Evolutionary conservation across 2,329 filamentous ascomycete species (phyloP), one percentile per base, ranked within the genome.

Genomic region (Ophiostoma ips): DNA sequence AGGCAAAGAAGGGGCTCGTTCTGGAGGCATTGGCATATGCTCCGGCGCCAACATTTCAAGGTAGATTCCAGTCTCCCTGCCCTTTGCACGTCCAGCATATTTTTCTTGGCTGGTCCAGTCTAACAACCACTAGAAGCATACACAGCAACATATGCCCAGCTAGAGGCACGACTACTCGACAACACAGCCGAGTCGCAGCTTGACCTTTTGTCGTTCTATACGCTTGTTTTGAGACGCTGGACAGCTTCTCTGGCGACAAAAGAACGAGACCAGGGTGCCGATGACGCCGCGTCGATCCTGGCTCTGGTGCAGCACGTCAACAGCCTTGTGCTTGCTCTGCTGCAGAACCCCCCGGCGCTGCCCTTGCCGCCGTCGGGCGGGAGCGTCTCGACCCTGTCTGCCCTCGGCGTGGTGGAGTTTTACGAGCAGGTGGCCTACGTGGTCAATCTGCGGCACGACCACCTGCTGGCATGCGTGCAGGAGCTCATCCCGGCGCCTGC

Each of bases 401-500:
- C 73, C 35, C 77, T 79, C 7, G 67, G 72, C 18, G 69, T 88
- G 15, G 71, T 85, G 33, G 78, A 81, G 60, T 88, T 90, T 64
- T 86, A 84, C 62, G 76, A 83, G 55, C 68, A 75, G 49, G 70
- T 78, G 6, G 73, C 77, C 5, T 66, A 69, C 18, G 64, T 84
- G 19, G 72, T 80, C 51, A 71, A 73, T 3, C 67, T 52, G 15
- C 51, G 79, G 40, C 66, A 66, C 40, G 57, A 63, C 2, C 63
- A 63, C 2, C 63, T 78, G 10, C 71, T 76, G 46, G 64, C 67
- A 10, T 69, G 71, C 52, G 71, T 87, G 37, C 77, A 79, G 21
- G 78, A 90, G 55, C 73, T 78, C 50, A 74, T 88, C 18, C 87
- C 85, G 30, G 72, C 81, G 0, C 71, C 79, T 2, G 68, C 75